Conservation (phyloP, 352 stramenopile species). For the Pythium vanterpoolii region DNA sequence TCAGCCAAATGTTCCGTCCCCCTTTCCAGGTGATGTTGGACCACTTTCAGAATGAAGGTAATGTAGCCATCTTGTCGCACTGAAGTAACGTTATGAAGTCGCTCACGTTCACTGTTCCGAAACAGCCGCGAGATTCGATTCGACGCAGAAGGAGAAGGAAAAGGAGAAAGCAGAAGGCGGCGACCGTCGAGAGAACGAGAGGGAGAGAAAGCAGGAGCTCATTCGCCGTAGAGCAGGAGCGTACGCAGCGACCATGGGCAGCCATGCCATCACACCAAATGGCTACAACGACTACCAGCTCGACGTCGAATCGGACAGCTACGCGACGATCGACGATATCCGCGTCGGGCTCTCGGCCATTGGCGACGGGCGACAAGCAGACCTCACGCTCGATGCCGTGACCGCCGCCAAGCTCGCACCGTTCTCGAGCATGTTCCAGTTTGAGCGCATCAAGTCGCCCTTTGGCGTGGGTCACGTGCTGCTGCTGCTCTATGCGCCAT, state of each 20-base stretch:
- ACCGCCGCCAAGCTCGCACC: constrained; percentile 18
- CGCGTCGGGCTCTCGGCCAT: constrained; percentile 18
- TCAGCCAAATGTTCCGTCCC: not conserved
- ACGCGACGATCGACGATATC: constrained; percentile 21
- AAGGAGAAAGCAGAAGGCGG: not conserved
- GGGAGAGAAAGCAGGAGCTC: not conserved
- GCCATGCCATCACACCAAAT: constrained; percentile 7
- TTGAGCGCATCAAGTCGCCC: constrained; percentile 58
- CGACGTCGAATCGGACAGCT: constrained; percentile 20
- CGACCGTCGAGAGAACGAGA: not conserved
- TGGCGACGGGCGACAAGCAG: constrained; percentile 9
- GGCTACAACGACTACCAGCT: constrained; percentile 13
- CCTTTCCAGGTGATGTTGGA: not conserved
- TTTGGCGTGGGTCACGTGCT: constrained; percentile 36
- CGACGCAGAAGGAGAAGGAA: not conserved
- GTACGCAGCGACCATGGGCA: constrained; percentile 6
- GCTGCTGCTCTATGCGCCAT: constrained; percentile 53
- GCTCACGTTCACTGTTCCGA: not conserved
- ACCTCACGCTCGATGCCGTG: constrained; percentile 16
- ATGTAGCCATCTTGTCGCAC: not conserved
- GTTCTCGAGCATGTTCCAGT: constrained; percentile 56
- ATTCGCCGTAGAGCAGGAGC: not conserved
- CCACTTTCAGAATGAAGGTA: not conserved
- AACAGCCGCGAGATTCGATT: not conserved
- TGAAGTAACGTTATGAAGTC: not conserved